Conservation (phyloP, 2,329 filamentous ascomycete species). For the Myriosclerotinia duriaeana region DNA sequence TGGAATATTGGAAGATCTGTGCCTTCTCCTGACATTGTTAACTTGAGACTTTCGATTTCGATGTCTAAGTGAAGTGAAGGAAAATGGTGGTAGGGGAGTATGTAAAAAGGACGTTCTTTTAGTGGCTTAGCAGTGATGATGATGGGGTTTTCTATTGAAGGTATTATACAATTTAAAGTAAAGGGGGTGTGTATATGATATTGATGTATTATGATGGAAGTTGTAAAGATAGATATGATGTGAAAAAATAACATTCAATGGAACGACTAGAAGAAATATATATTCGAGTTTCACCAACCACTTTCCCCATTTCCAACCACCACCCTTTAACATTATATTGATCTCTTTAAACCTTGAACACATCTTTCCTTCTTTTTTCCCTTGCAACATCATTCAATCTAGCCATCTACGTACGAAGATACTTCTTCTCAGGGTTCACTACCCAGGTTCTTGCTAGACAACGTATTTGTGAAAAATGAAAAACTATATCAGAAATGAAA, state of each 20-base stretch:
- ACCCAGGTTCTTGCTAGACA: slow-evolving; percentile 10
- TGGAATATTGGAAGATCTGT: slow-evolving; percentile 11
- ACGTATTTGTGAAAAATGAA: not conserved
- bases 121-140: slow-evolving; percentile 9
- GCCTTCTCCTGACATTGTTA: slow-evolving; percentile 15
- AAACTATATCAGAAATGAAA: not conserved
- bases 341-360: slow-evolving; percentile 12
- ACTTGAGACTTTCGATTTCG: slow-evolving; percentile 8
- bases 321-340: slow-evolving; percentile 8
- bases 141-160: not conserved
- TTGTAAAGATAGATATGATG: slow-evolving; percentile 8
- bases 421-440: not conserved
- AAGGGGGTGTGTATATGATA: not conserved
- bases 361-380: slow-evolving; percentile 7
- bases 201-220: slow-evolving; percentile 13
- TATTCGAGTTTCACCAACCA: slow-evolving; percentile 20
- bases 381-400: not conserved
- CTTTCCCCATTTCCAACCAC: slow-evolving; percentile 4
- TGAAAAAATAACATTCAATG: not conserved
- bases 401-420: slow-evolving; percentile 17
- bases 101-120: slow-evolving; percentile 8
- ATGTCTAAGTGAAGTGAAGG: slow-evolving; percentile 16
- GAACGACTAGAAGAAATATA: slow-evolving; percentile 16
- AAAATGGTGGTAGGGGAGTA: slow-evolving; percentile 4
- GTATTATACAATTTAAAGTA: not conserved